Percentiles rank a stretch among this genome's conserved stretches.
These are phyloP conservation scores for Phytomonas sp. DNA, from an alignment of 208 protist species.

Conservation along the genomic window DNA sequence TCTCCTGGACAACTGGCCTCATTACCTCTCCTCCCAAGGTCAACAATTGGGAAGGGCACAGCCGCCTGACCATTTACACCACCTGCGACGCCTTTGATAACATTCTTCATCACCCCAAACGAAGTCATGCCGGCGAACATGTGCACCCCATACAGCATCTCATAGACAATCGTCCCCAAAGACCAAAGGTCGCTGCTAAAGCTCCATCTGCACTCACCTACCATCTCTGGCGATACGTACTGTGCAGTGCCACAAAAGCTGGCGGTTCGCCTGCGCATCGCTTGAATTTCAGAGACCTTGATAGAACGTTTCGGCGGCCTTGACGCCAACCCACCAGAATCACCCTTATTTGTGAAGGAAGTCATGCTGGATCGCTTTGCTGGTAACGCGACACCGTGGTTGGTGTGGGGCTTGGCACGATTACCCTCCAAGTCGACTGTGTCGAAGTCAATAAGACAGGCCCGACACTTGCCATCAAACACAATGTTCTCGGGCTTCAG, in stretches of 20 bases:
- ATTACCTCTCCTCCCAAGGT: conserved; percentile 19
- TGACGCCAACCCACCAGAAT: neutral
- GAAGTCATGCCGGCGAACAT: conserved; percentile 67
- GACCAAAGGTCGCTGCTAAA: conserved; percentile 93
- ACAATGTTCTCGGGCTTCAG: conserved; percentile 88
- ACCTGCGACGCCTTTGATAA: conserved; percentile 38
- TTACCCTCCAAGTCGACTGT: conserved; percentile 50
- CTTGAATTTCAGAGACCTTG: conserved; percentile 77
- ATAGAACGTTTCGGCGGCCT: conserved; percentile 29
- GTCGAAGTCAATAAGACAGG: conserved; percentile 86
- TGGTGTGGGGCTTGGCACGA: conserved; percentile 23
- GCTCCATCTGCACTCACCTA: conserved; percentile 87
- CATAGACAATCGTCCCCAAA: conserved; percentile 91
- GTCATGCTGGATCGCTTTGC: neutral
- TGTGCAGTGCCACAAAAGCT: conserved; percentile 91
- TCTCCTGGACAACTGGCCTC: neutral
- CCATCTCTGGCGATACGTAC: conserved; percentile 94
- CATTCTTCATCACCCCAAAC: conserved; percentile 68
- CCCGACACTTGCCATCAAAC: conserved; percentile 75
- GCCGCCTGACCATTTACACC: conserved; percentile 5
- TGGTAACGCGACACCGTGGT: conserved; percentile 36
- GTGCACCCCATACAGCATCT: conserved; percentile 80
- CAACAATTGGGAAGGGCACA: conserved; percentile 38
- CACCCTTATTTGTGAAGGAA: neutral
- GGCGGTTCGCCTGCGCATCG: conserved; percentile 60